Base-by-base conservation (phyloP, 495 filamentous ascomycete genomes). In the Xylaria nigripes region DNA sequence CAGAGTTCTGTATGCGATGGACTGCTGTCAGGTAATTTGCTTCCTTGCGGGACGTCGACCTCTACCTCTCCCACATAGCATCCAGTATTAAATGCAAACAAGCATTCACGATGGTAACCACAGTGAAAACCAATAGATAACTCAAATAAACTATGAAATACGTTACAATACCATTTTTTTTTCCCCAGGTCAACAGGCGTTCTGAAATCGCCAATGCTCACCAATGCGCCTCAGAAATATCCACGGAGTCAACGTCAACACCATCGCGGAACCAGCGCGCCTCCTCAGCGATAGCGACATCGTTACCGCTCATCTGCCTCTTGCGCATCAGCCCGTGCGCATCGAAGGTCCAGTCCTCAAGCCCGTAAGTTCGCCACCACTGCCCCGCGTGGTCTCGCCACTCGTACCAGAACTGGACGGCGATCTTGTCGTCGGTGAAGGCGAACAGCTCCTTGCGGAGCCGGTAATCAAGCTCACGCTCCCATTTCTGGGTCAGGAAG, bases 361-460 rank as follows among this genome's bases (percentile, higher is more conserved):
- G 75, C 0, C 91, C 90, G 66, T 94, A 95, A 41, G 87, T 91
- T 16, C 90, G 77, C 79, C 87, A 94, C 90, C 89, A 96, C 61
- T 87, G 84, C 62, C 89, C 85, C 0, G 76, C 55, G 19, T 67
- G 69, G 61, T 95, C 89, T 50, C 82, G 79, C 70, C 81, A 95
- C 68, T 95, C 90, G 56, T 95, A 95, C 89, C 89, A 95, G 68
- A 95, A 95, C 69, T 94, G 86, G 38, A 93, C 89, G 1, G 87
- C 88, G 60, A 92, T 94, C 70, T 78, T 53, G 63, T 89, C 78
- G 46, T 79, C 81, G 0, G 72, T 74, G 59, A 86, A 86, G 10
- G 87, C 78, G 70, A 95, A 95, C 7, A 96, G 76, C 63, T 96
- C 90, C 69, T 95, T 95, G 49, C 90, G 81, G 36, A 95, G 79